Conservation (phyloP, 2,329 filamentous ascomycete species). For the Calonectria leucothoes region DNA sequence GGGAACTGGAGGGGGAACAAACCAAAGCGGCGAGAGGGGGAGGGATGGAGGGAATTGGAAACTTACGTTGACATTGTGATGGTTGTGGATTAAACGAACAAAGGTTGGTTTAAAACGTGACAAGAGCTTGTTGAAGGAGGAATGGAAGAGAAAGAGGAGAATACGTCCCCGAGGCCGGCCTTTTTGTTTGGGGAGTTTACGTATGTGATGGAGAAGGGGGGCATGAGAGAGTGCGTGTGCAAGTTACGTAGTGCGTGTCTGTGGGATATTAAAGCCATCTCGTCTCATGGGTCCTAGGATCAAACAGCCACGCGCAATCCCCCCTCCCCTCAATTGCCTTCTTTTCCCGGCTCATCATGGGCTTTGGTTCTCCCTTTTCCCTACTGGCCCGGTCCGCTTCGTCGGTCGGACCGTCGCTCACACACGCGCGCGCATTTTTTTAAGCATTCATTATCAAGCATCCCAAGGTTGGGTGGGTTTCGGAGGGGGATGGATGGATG, state of each 20-base stretch:
- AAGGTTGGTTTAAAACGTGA: background rate
- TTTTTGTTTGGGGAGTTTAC: slow-evolving; percentile 19
- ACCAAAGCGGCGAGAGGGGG: background rate
- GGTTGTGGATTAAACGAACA: background rate
- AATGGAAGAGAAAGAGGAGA: slow-evolving; percentile 1
- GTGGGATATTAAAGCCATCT: slow-evolving; percentile 17
- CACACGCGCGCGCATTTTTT: background rate
- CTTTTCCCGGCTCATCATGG: background rate
- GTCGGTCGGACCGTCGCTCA: background rate
- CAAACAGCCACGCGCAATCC: background rate
- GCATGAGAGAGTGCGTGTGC: slow-evolving; percentile 21
- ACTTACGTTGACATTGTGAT: slow-evolving; percentile 50
- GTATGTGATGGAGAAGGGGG: slow-evolving; percentile 1
- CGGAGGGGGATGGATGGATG: slow-evolving; percentile 31
- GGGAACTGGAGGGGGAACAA: background rate
- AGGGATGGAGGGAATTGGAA: background rate
- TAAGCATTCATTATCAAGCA: background rate
- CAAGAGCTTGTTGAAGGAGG: slow-evolving; percentile 3
- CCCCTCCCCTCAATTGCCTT: background rate
- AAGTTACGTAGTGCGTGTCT: slow-evolving; percentile 23
- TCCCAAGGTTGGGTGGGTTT: background rate
- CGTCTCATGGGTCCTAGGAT: background rate
- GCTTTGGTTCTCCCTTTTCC: background rate
- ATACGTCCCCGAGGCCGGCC: slow-evolving; percentile 12
- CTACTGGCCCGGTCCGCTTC: background rate